Conservation (phyloP, 1,284 basidiomycete genomes). For the Hypsizygus ulmarius region DNA sequence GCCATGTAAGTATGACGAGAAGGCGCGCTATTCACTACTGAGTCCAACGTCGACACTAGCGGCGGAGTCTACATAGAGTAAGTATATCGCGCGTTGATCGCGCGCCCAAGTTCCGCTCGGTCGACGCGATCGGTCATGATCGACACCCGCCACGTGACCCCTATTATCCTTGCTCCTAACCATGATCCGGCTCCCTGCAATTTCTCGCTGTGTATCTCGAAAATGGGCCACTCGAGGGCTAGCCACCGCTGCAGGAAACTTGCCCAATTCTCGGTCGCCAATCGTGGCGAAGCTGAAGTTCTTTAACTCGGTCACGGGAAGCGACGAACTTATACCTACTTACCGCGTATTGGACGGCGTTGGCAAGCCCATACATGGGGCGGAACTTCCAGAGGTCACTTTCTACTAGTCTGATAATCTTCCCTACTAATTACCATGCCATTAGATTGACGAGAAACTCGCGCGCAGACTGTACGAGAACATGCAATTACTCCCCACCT, state of each 20-base stretch:
- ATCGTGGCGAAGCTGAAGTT: conserved; percentile 68
- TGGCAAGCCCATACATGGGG: conserved; percentile 71
- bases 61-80: no score
- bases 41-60: no score
- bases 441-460: conserved; percentile 67
- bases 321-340: conserved; percentile 69
- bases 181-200: conserved; percentile 37
- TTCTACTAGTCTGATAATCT: background rate
- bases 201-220: conserved; percentile 20
- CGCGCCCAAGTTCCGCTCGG: conserved; percentile 8
- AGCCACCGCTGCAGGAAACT: conserved; percentile 33
- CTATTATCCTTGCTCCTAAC: conserved; percentile 26
- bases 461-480: conserved; percentile 79
- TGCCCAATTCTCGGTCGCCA: conserved; percentile 65
- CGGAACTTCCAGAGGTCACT: conserved; percentile 67
- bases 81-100: no score
- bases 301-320: conserved; percentile 70
- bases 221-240: conserved; percentile 16
- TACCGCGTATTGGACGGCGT: conserved; percentile 80
- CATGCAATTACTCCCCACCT: conserved; percentile 81
- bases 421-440: conserved; percentile 1
- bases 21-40: no score
- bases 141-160: conserved; percentile 29
- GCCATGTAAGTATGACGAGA: no score
- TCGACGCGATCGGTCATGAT: conserved; percentile 8